A percentile compares a stretch with the other conserved stretches of the same genome.
Conservation (phyloP, 176 grass and related monocot genomes). For the Guadua angustifolia region DNA sequence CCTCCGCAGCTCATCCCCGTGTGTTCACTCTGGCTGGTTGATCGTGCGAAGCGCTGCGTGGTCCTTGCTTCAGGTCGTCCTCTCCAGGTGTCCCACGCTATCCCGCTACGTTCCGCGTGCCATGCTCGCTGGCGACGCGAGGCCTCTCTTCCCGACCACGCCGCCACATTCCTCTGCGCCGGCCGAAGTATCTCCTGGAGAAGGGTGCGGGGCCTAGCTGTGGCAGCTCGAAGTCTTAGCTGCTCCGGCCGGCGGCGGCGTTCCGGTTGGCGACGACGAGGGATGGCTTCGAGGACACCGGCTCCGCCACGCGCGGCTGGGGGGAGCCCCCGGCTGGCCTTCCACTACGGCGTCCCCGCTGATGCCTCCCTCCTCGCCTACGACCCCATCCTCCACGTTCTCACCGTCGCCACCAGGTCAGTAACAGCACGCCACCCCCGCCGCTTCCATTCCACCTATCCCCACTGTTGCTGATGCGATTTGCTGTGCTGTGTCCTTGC, state of each 20-base stretch:
- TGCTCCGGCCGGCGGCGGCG: conserved; percentile 13
- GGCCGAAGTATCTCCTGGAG: no score
- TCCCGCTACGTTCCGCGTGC: no score
- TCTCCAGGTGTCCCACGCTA: no score
- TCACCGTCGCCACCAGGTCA: conserved; percentile 80
- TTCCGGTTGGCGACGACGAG: conserved; percentile 43
- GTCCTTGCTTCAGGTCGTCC: no score
- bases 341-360: conserved; percentile 87
- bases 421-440: not conserved
- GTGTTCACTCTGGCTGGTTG: no score
- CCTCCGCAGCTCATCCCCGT: no score
- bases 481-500: not conserved
- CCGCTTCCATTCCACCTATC: not conserved
- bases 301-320: conserved; percentile 47
- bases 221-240: conserved; percentile 46
- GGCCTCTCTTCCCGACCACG: no score
- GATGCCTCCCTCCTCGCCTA: conserved; percentile 71
- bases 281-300: conserved; percentile 25
- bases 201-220: not conserved
- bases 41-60: no score
- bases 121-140: no score
- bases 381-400: conserved; percentile 67
- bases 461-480: not conserved
- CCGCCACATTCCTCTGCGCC: no score
- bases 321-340: conserved; percentile 64